These are phyloP conservation scores for Marasmius fiardii DNA, from an alignment of 1,284 basidiomycete species.

Conservation along the genomic window DNA sequence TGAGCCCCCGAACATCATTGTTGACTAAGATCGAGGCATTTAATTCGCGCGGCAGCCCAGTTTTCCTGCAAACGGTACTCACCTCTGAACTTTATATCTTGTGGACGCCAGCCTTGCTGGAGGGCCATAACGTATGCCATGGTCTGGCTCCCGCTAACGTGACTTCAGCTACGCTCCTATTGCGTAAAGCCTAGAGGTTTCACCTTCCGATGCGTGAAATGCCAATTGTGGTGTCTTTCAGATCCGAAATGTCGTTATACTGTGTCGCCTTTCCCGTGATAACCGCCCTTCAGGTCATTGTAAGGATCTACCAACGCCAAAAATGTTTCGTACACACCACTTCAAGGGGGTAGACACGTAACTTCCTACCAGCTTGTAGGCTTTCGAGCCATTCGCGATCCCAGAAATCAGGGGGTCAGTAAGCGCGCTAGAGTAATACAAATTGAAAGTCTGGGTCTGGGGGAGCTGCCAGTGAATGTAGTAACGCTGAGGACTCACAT, in stretches of 20 bases:
- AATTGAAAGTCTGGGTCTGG: constrained; percentile 1
- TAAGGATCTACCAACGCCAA: background rate
- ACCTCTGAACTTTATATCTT: constrained; percentile 78
- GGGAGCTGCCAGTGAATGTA: background rate
- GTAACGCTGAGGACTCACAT: constrained; percentile 50
- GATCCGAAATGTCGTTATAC: constrained; percentile 73
- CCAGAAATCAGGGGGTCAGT: constrained; percentile 94
- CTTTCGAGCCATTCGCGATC: constrained; percentile 82
- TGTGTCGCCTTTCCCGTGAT: constrained; percentile 79
- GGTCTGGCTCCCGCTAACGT: constrained; percentile 75
- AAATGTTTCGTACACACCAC: constrained; percentile 50
- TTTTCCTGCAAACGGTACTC: constrained; percentile 13
- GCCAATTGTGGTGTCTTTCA: constrained; percentile 82
- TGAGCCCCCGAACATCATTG: constrained; percentile 86
- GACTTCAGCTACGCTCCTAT: background rate
- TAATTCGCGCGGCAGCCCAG: background rate
- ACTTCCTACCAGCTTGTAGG: constrained; percentile 91
- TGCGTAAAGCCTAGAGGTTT: background rate
- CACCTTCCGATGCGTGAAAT: constrained; percentile 88
- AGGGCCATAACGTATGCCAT: constrained; percentile 96
- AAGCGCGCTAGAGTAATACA: constrained; percentile 61
- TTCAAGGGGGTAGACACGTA: constrained; percentile 88
- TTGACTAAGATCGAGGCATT: constrained; percentile 56
- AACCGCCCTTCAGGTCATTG: constrained; percentile 69
- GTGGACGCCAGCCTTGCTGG: constrained; percentile 78